Base-by-base conservation (phyloP, 78 protist species). In the slime mould (Dictyostelium discoideum) region DNA sequence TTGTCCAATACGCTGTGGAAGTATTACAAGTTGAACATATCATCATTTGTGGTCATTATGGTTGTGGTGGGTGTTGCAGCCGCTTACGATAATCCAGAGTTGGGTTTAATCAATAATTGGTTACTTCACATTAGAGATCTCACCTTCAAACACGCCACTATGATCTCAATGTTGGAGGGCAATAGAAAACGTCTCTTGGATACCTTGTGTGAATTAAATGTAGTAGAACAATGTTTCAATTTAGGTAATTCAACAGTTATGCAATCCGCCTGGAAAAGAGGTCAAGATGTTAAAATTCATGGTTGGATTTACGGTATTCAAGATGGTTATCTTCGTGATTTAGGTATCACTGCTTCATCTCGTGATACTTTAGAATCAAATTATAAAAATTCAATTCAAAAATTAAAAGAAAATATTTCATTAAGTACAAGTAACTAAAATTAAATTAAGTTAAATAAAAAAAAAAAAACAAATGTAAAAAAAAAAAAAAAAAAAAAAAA, bases 31-130 rank as follows among this genome's bases (percentile, higher is more conserved):
- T 98, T 57, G 87, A 85, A 78, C 98, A 98, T 92, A 93, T 98
- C 79, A 87, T 97, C 50, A 97, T 98, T 67, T 97, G 98, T 84
- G 99, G 99, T 8, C 99, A 98, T 92, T 97, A 98, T 87, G 97
- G 96, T 46, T 98, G 98, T 92, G 98, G 98, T 48, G 98, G 98
- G 97, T 20, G 93, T 98, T 44, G 65, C 65, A 5, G 97, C 97
- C 26, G 94, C 96, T 3, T 39, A 94, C 42, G 67, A 26, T 5
- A 46, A 84, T 8, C 84, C 67, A 44, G 81, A 69, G 20, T 67
- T 65, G 63, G 98, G 98, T n/a, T 54, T 97, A 1, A 85, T 98
- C 74, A 98, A 98, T 44, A 87, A 97, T 86, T 98, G 99, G 99
- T 77, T 98, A 50, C 79, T 96, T 29, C 77, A 97, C 85, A 92